Base-by-base conservation (phyloP, 768 basidiomycete genomes). In the Suillus subaureus region DNA sequence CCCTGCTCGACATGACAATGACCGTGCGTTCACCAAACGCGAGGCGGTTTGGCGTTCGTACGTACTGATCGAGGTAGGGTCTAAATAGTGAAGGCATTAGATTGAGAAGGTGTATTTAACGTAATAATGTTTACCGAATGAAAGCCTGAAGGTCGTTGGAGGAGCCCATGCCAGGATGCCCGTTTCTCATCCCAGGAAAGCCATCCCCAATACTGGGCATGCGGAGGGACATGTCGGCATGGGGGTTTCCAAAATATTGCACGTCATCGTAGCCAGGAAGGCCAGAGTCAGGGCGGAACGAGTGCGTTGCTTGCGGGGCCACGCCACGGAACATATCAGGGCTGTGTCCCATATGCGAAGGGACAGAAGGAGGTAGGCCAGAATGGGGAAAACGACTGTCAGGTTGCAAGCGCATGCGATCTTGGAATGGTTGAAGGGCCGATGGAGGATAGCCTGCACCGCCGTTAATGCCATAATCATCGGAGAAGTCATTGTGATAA, bases 1-100 rank as follows among this genome's bases (percentile, higher is more conserved):
- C 96, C 73, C 92, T 95, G 75, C 92, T 94, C n/a, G 94, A 96
- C 93, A 97, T 96, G 71, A 99, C 92, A 67, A 98, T 92, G 66
- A 99, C 87, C 5, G 95, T 94, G 57, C 95, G 88, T 76, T 98
- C 97, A 61, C 97, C 97, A 71, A 91, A 91, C 1, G 91, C 92
- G 55, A 97, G 85, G 37, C 96, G 86, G 75, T 97, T 97, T 45
- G 87, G 83, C 26, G 95, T 87, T 40, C 89, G 85, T 61, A 96
- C 86, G 74, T 95, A 98, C 70, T 92, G 90, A 67, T 94, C 92
- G 68, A 95, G 80, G 77, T 88, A 93, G 13, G 93, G 93, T 31
- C 91, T 92, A 68, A 60, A 49, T 52, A 57, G 66, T 62, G 67
- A 65, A 39, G 58, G 68, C 66, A 64, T 70, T 12, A 64, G 56